phyloP scores from a whole-genome alignment of 768 basidiomycete species.

The Coprinopsis cinerea region DNA sequence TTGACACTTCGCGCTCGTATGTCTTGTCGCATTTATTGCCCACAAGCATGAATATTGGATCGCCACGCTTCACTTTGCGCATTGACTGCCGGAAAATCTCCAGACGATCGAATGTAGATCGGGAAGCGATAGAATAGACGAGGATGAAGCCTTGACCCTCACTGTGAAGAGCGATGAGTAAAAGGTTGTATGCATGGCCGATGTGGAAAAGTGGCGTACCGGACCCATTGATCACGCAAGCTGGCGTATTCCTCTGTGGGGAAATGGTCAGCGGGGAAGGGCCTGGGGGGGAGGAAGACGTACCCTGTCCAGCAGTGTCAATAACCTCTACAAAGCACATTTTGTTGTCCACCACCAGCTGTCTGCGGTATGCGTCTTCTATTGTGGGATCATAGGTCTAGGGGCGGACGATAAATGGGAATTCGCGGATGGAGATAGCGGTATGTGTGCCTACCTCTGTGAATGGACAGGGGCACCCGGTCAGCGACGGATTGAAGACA shows the following conservation, averaged over 20 bases:
- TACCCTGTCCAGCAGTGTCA: constrained; percentile 96
- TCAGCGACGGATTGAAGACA: constrained; percentile 11
- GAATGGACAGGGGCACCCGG: constrained; percentile 12
- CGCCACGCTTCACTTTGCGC: constrained; percentile 79
- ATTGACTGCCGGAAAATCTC: constrained; percentile 89
- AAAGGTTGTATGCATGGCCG: constrained; percentile 7
- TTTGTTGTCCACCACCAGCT: constrained; percentile 88
- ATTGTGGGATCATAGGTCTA: constrained; percentile 98
- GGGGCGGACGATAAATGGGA: background rate
- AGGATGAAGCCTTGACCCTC: constrained; percentile 98
- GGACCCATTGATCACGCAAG: constrained; percentile 95
- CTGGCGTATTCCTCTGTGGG: constrained; percentile 91
- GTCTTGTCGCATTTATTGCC: constrained; percentile 95
- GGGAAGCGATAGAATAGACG: constrained; percentile 95
- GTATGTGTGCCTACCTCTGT: constrained; percentile 45
- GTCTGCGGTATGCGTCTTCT: constrained; percentile 96
- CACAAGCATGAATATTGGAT: constrained; percentile 88
- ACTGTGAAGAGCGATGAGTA: constrained; percentile 37
- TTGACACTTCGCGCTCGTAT: constrained; percentile 86
- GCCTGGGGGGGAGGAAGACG: constrained; percentile 22
- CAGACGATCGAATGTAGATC: constrained; percentile 84
- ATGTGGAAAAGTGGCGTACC: constrained; percentile 46
- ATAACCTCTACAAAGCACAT: constrained; percentile 97
- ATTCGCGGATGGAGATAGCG: background rate
- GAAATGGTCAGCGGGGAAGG: constrained; percentile 14